Evolutionary conservation across 1,284 basidiomycete genomes (phyloP), one percentile per base, ranked within the genome.

Genomic region (Cutaneotrichosporon cyanovorans): DNA sequence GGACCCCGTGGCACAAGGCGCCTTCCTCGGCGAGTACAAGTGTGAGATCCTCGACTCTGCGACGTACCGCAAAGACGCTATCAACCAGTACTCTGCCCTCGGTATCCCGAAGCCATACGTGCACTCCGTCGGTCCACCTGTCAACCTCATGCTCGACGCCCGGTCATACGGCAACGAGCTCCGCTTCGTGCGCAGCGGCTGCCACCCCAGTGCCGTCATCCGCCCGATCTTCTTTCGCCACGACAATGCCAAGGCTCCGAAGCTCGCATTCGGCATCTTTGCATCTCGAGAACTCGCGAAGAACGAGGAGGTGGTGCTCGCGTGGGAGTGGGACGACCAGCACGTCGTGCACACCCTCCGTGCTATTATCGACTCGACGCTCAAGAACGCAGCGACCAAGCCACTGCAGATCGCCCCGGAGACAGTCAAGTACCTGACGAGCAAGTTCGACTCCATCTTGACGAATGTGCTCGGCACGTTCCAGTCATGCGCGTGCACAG

Each of bases 281-380:
- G 87, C 90, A 0, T 68, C 84, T 16, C 73, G 80, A 15, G 84
- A 89, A 56, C 77, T 96, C 50, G 78, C 78, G 50, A 79, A 80
- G 31, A 78, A 84, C 41, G 89, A 93, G 59, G 93, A 97, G 71
- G 80, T 97, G 33, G 81, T 92, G 0, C 71, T 96, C 0, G 87
- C 85, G 0, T 97, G 92, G 90, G 90, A 95, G 65, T 96, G 91
- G 92, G 91, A 95, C 58, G 91, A 96, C 60, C 81, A 82, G 5
- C 87, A 90, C 62, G 82, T 86, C 0, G 81, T 95, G 0, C 92
- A 96, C 68, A 75, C 80, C 41, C 73, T 96, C 0, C 57, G 55
- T 40, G 54, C 59, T 23, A 35, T 57, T 20, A 56, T 57, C 15
- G 60, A 62, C 37, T 55, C 64, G 42, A 51, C 58, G 11, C 55